Conservation (phyloP, 129 eudicot species). For the Mikania micrantha region DNA sequence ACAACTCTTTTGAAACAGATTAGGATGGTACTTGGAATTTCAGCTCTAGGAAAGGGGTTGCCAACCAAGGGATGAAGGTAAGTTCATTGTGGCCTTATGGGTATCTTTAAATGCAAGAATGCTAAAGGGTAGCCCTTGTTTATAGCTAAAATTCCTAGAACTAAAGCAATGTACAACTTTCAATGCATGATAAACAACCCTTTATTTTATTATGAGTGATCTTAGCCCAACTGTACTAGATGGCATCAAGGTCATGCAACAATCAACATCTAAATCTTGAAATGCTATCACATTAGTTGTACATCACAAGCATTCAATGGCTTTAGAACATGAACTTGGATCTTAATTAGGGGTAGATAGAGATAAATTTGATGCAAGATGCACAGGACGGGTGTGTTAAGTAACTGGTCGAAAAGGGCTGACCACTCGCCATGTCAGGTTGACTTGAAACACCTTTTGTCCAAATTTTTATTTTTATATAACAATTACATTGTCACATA, state of each 20-base stretch:
- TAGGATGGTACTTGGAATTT: neutral
- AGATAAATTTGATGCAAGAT: neutral
- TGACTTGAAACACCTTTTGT: neutral
- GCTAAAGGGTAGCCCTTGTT: neutral
- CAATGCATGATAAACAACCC: neutral
- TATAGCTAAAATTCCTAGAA: neutral
- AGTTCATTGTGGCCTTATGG: conserved; percentile 2
- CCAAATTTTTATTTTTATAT: neutral
- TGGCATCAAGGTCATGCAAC: neutral
- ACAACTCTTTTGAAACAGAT: neutral
- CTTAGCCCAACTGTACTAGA: neutral
- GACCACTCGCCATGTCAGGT: neutral
- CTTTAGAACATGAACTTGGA: neutral
- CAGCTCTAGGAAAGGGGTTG: neutral
- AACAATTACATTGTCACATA: neutral
- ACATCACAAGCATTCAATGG: conserved; percentile 12
- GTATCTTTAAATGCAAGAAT: neutral
- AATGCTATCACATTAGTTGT: conserved; percentile 18
- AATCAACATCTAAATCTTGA: conserved; percentile 12
- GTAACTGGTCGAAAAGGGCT: neutral
- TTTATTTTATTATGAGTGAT: neutral
- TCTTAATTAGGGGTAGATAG: conserved; percentile 2
- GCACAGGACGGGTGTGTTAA: neutral
- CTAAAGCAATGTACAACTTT: conserved; percentile 12
- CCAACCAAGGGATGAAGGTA: conserved; percentile 7